Evolutionary conservation across 108 stramenopile species (phyloP), one percentile per base, ranked within the genome.

Genomic region (Thalassiosira profunda): DNA sequence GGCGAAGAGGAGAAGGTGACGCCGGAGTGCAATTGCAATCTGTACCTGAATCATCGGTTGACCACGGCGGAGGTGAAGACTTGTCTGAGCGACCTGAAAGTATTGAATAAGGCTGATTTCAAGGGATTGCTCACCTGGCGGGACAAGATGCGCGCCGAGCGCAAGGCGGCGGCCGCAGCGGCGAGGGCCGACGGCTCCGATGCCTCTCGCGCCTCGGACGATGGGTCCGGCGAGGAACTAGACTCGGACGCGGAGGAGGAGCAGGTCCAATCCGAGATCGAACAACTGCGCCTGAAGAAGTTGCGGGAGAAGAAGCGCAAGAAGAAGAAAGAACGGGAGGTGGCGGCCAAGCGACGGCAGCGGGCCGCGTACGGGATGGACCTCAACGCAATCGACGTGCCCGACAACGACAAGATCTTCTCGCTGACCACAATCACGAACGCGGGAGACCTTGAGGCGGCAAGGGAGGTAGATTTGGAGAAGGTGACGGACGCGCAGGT

Each of bases 91-190:
- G 98, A 98, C 72, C 64, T 98, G 47, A 93, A 97, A 57, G 93
- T 99, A 6, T 67, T 99, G 20, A 97, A 98, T 66, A 97, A 97
- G 74, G 75, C 80, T n/a, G 99, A 99, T 63, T 98, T 99, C 67
- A 94, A 94, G 61, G 77, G 80, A 18, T 70, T 99, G 40, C 74
- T 99, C 47, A 84, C 76, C 52, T 99, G 99, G 99, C 85, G 99
- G 29, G 72, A 86, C 8, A 89, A 90, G 41, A 84, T 99, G 81
- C 62, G 72, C 40, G 88, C 81, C 1, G 80, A 85, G 5, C 84
- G 76, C 11, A 82, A 85, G 28, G 84, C 68, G 12, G 76, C 79
- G 14, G 78, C 69, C 12, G 77, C 72, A 2, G 75, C 70, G 7
- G 81, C 76, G 12, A 68, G 49, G 18, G 20, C 42, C n/a, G 64